Evolutionary conservation across 2,329 filamentous ascomycete genomes (phyloP).

Genomic region (Fusarium guadeloupense): DNA sequence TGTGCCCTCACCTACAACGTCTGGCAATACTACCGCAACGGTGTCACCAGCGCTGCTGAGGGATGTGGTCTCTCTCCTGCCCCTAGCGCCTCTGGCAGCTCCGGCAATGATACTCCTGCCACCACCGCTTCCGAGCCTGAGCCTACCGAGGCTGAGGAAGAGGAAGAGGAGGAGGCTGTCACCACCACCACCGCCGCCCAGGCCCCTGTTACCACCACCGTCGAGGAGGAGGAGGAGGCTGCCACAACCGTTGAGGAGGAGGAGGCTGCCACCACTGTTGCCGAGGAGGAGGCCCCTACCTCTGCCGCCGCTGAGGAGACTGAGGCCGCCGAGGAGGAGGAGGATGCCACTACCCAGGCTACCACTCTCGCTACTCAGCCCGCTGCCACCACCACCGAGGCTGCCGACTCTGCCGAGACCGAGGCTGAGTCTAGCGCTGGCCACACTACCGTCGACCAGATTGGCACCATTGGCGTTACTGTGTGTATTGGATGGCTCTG

Average conservation of each 20-base stretch:
- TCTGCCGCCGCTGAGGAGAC: slow-evolving; percentile 2
- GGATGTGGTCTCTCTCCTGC: slow-evolving; percentile 41
- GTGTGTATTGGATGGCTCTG: slow-evolving; percentile 1
- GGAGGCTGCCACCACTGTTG: neutral
- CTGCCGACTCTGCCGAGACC: neutral
- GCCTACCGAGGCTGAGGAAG: neutral
- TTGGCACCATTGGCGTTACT: slow-evolving; percentile 25
- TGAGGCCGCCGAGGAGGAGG: neutral
- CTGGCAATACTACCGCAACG: slow-evolving; percentile 55
- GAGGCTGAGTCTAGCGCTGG: neutral
- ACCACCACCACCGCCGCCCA: neutral
- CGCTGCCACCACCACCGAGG: neutral
- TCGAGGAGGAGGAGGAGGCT: neutral
- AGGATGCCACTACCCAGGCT: neutral
- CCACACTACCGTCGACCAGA: slow-evolving; percentile 4
- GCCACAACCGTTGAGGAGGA: neutral
- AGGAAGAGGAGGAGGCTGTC: neutral
- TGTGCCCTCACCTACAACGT: slow-evolving; percentile 56
- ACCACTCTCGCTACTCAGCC: neutral
- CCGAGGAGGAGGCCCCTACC: neutral
- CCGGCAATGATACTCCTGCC: neutral
- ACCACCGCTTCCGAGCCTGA: slow-evolving; percentile 1
- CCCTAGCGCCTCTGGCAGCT: slow-evolving; percentile 31
- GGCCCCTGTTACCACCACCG: neutral
- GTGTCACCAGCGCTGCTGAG: slow-evolving; percentile 47